These are phyloP conservation scores for Apiospora kogelbergensis DNA, from an alignment of 2,329 filamentous ascomycete species.

Conservation along the genomic window DNA sequence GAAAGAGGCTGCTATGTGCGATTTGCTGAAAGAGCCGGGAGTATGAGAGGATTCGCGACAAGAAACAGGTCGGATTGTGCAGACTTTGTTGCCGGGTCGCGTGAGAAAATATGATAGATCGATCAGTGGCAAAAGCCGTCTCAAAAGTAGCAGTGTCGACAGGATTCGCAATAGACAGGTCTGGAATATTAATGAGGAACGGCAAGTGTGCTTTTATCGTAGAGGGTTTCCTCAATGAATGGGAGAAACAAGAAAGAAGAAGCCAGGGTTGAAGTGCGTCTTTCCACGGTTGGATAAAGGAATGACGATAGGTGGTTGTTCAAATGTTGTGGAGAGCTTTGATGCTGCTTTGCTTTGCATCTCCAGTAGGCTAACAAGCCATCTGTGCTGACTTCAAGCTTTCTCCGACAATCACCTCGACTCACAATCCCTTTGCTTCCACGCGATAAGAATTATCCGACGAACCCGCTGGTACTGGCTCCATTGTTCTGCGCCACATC, in stretches of 20 bases:
- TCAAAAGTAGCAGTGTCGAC: neutral
- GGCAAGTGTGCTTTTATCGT: neutral
- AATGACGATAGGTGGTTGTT: constrained; percentile 7
- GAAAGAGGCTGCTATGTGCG: neutral
- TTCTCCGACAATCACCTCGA: neutral
- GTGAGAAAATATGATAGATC: neutral
- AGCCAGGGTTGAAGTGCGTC: neutral
- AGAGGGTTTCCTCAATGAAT: neutral
- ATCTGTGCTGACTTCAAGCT: neutral
- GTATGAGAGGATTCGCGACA: neutral
- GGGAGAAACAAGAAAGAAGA: neutral
- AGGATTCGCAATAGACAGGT: neutral
- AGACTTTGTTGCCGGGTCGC: constrained; percentile 1
- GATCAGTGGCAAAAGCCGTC: neutral
- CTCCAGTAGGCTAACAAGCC: neutral
- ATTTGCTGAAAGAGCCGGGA: neutral
- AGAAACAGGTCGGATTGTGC: neutral
- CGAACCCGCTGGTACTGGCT: neutral
- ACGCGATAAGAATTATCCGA: neutral
- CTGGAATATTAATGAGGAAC: neutral
- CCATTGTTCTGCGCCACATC: neutral
- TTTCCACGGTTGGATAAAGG: constrained; percentile 6
- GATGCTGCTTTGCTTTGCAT: constrained; percentile 1
- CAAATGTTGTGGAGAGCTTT: constrained; percentile 4
- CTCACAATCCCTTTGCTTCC: neutral